Conservation (phyloP, 768 basidiomycete genomes). For the Clitopilus hobsonii region DNA sequence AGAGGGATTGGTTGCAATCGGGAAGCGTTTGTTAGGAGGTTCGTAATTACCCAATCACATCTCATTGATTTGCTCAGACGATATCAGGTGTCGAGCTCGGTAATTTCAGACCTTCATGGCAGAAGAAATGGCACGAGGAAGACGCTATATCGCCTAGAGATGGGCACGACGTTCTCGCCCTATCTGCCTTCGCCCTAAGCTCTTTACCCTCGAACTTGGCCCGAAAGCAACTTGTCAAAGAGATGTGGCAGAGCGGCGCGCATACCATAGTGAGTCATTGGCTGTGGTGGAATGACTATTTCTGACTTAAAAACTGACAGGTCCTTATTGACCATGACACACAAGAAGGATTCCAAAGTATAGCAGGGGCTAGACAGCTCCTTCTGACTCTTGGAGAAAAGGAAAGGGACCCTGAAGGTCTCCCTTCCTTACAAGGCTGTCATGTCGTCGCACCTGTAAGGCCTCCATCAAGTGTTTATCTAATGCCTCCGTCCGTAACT, state of each 20-base stretch:
- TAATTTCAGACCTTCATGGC: slow-evolving; percentile 44
- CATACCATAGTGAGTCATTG: slow-evolving; percentile 58
- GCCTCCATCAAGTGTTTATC: slow-evolving; percentile 7
- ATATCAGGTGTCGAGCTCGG: slow-evolving; percentile 44
- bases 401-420: no score
- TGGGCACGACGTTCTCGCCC: slow-evolving; percentile 54
- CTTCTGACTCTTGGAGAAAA: slow-evolving; percentile 61
- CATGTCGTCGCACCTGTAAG: slow-evolving; percentile 89
- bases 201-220: slow-evolving; percentile 57
- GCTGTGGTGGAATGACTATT: slow-evolving; percentile 2
- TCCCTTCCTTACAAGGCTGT: no score
- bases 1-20: slow-evolving; percentile 63
- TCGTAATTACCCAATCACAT: slow-evolving; percentile 9
- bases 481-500: not conserved
- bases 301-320: slow-evolving; percentile 31
- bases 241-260: slow-evolving; percentile 92
- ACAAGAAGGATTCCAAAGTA: slow-evolving; percentile 65
- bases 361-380: slow-evolving; percentile 75
- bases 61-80: not conserved
- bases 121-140: slow-evolving; percentile 50
- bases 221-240: slow-evolving; percentile 64
- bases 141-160: slow-evolving; percentile 34
- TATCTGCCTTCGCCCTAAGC: slow-evolving; percentile 87
- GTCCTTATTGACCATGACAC: slow-evolving; percentile 85
- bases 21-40: slow-evolving; percentile 60